These are phyloP conservation scores for Cotoneaster glaucophyllus DNA, from an alignment of 306 rosid genomes.

Conservation along the genomic window DNA sequence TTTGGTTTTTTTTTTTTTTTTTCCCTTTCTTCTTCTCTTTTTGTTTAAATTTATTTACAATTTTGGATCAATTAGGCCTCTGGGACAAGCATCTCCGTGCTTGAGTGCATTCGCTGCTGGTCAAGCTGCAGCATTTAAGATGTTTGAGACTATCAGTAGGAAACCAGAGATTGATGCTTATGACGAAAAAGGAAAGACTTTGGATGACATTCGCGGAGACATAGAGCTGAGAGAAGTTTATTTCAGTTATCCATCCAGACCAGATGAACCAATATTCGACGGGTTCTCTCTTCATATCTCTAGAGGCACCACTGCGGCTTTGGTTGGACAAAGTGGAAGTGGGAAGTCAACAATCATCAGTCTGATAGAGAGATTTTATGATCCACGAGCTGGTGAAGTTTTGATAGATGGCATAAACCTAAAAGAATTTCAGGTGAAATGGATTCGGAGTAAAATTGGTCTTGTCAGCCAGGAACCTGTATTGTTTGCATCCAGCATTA, in stretches of 20 bases:
- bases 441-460: slow-evolving; percentile 90
- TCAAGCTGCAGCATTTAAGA: slow-evolving; percentile 87
- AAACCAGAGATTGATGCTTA: slow-evolving; percentile 72
- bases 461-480: slow-evolving; percentile 96
- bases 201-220: slow-evolving; percentile 66
- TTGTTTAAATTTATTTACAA: background rate
- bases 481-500: slow-evolving; percentile 73
- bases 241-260: slow-evolving; percentile 86
- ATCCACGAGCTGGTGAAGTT: slow-evolving; percentile 73
- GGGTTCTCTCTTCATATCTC: slow-evolving; percentile 63
- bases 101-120: slow-evolving; percentile 89
- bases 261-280: slow-evolving; percentile 60
- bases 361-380: slow-evolving; percentile 83
- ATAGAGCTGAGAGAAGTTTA: slow-evolving; percentile 57
- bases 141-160: slow-evolving; percentile 77
- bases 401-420: slow-evolving; percentile 68
- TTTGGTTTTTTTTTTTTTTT: background rate
- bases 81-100: slow-evolving; percentile 90
- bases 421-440: slow-evolving; percentile 71
- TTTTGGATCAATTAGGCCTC: slow-evolving; percentile 46
- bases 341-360: slow-evolving; percentile 86
- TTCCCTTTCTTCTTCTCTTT: background rate
- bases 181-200: slow-evolving; percentile 49
- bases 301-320: slow-evolving; percentile 71
- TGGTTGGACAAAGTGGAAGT: slow-evolving; percentile 95